These are phyloP conservation scores for Tetrastigma voinierianum DNA, from an alignment of 164 flowering plant species.

Conservation along the genomic window DNA sequence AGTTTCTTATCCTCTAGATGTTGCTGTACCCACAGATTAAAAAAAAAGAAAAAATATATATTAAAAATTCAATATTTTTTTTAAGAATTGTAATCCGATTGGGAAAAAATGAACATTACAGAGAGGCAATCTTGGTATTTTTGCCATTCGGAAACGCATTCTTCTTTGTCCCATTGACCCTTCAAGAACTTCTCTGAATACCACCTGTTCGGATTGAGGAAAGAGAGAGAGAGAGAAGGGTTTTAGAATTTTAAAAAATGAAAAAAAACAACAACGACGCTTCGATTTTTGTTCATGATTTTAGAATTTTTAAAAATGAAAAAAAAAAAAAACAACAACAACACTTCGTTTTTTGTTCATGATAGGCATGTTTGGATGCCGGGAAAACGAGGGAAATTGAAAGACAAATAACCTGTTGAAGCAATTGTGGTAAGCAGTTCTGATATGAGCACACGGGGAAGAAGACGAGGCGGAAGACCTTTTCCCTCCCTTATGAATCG, in stretches of 20 bases:
- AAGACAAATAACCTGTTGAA: conserved; percentile 59
- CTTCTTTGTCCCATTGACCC: conserved; percentile 86
- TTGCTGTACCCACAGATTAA: conserved; percentile 44
- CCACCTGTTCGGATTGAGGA: conserved; percentile 50
- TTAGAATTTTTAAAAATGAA: too few species aligned
- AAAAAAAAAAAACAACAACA: too few species aligned
- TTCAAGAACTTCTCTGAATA: conserved; percentile 84
- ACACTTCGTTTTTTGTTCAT: too few species aligned
- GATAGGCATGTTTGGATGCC: too few species aligned
- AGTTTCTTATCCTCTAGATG: conserved; percentile 85
- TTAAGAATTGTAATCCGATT: too few species aligned
- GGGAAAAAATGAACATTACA: too few species aligned
- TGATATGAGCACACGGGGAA: conserved; percentile 80
- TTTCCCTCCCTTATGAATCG: conserved; percentile 28
- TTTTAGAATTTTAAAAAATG: background rate
- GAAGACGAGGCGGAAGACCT: conserved; percentile 36
- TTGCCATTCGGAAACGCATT: conserved; percentile 79
- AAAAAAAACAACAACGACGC: too few species aligned
- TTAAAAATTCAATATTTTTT: too few species aligned
- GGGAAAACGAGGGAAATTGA: too few species aligned
- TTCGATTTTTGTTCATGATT: too few species aligned
- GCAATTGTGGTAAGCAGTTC: conserved; percentile 79
- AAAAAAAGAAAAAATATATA: too few species aligned
- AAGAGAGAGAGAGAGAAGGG: background rate
- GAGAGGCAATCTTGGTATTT: conserved; percentile 88